Conservation (phyloP, 192 early-diverging fungal species). For the Gamsiella multidivaricata region DNA sequence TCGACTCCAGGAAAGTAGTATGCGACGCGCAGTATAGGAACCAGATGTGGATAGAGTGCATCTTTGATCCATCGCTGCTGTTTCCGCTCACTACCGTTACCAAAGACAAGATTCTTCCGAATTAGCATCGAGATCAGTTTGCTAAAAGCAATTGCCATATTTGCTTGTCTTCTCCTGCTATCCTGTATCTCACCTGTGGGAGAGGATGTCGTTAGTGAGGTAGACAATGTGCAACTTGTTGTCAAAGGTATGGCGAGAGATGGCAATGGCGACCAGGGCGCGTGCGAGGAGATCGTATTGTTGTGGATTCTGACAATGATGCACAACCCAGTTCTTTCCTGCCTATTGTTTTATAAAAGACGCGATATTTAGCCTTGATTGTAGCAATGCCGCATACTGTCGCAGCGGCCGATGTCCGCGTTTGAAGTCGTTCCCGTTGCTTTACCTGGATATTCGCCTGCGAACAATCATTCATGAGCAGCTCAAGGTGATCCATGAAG, state of each 20-base stretch:
- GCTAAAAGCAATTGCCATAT: not conserved
- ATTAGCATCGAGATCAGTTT: not conserved
- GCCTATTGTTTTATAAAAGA: slow-evolving; percentile 39
- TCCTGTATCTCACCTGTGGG: slow-evolving; percentile 54
- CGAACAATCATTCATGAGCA: slow-evolving; percentile 66
- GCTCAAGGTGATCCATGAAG: slow-evolving; percentile 47
- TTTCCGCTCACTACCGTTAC: slow-evolving; percentile 47
- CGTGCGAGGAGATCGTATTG: slow-evolving; percentile 52
- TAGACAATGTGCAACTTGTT: slow-evolving; percentile 64
- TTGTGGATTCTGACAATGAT: slow-evolving; percentile 54
- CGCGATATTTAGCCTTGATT: too few species aligned
- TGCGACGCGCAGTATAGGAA: slow-evolving; percentile 57
- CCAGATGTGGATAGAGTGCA: slow-evolving; percentile 55
- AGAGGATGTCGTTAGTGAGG: slow-evolving; percentile 63
- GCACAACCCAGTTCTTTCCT: slow-evolving; percentile 63
- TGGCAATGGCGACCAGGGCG: slow-evolving; percentile 55
- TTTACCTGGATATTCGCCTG: slow-evolving; percentile 65
- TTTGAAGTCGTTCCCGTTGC: too few species aligned
- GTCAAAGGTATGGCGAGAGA: slow-evolving; percentile 50
- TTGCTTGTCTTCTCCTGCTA: not conserved
- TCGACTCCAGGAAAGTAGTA: slow-evolving; percentile 56
- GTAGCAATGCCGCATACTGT: too few species aligned
- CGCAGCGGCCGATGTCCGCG: too few species aligned
- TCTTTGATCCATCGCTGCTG: slow-evolving; percentile 62
- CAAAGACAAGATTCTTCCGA: not conserved